Base-by-base conservation (phyloP, 768 basidiomycete species). In the Piloderma croceum region DNA sequence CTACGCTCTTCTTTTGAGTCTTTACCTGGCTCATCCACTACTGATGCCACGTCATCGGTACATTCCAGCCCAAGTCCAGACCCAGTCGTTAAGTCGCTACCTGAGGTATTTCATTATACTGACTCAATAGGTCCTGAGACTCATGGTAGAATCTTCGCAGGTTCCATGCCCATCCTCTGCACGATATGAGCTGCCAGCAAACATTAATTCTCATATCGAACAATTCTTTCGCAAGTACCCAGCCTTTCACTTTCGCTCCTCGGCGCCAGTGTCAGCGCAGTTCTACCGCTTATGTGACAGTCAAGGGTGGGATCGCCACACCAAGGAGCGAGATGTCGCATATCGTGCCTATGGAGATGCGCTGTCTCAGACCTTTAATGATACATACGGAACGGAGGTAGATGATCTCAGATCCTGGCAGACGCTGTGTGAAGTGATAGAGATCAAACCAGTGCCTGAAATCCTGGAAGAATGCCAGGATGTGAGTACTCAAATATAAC, bases 331-430 rank as follows among this genome's bases (percentile, higher is more conserved):
- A 18, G 21, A 44, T 15, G 27, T 9, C 10, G 27, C 27, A 9
- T 29, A 29, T 15, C 10, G 15, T 15, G 27, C 10, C 15, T 29
- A 9, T 9, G 15, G 15, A 29, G 27, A 49, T 4, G 56, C 58
- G 0, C 45, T 60, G 31, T 46, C 55, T 2, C 34, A 56, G 24
- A 34, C 58, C 24, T 58, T 60, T 36, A 58, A 60, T 34, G 36
- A 39, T 11, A 15, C 49, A 22, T 58, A 46, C 11, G 61, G 58
- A 10, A 46, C 48, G 2, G 41, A 42, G 2, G 46, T 19, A 2
- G 39, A 31, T 6, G 36, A 53, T 31, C 10, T 56, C 1, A 17
- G 15, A 1, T 35, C 53, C 1, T 60, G 57, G 56, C 47, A 45
- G 1, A 37, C 42, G 19, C 47, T 58, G n/a, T 56, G 56, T 24